A percentile compares a stretch with the other conserved stretches of the same genome.
Conservation (phyloP, 352 stramenopile genomes). For the Globisporangium radiosum region DNA sequence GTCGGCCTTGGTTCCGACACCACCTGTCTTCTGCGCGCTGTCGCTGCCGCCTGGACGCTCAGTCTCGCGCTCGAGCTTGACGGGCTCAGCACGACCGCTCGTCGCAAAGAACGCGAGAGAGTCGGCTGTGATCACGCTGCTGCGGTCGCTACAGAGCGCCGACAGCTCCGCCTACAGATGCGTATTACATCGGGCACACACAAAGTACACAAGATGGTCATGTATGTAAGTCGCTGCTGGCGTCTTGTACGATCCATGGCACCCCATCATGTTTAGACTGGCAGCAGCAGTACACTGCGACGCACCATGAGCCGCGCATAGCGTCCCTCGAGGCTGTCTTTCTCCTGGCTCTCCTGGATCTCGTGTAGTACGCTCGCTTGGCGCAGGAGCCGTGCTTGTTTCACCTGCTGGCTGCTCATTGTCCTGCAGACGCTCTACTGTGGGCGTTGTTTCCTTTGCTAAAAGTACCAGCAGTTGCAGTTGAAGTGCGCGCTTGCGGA, state of each 20-base stretch:
- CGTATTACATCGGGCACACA: background rate
- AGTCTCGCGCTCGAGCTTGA: conserved; percentile 68
- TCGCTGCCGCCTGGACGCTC: conserved; percentile 24
- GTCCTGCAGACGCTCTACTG: background rate
- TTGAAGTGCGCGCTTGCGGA: too few species aligned
- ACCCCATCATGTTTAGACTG: too few species aligned
- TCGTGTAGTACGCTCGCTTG: conserved; percentile 78
- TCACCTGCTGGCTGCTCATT: conserved; percentile 19
- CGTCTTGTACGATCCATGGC: too few species aligned
- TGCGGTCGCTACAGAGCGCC: conserved; percentile 63
- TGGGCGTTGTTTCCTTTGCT: too few species aligned
- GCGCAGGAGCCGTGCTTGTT: conserved; percentile 29
- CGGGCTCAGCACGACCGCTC: conserved; percentile 45
- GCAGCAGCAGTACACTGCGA: background rate
- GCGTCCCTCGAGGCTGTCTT: conserved; percentile 59
- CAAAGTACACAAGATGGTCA: background rate
- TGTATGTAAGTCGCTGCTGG: too few species aligned
- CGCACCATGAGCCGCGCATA: conserved; percentile 72
- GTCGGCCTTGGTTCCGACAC: conserved; percentile 20
- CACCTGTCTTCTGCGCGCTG: conserved; percentile 17
- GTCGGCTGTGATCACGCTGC: conserved; percentile 66
- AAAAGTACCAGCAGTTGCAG: too few species aligned
- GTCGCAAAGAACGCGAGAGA: conserved; percentile 67
- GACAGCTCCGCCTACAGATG: conserved; percentile 46
- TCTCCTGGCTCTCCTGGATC: conserved; percentile 70